These are phyloP conservation scores for Fusarium euwallaceae DNA, from an alignment of 2,329 filamentous ascomycete genomes.

Conservation along the genomic window DNA sequence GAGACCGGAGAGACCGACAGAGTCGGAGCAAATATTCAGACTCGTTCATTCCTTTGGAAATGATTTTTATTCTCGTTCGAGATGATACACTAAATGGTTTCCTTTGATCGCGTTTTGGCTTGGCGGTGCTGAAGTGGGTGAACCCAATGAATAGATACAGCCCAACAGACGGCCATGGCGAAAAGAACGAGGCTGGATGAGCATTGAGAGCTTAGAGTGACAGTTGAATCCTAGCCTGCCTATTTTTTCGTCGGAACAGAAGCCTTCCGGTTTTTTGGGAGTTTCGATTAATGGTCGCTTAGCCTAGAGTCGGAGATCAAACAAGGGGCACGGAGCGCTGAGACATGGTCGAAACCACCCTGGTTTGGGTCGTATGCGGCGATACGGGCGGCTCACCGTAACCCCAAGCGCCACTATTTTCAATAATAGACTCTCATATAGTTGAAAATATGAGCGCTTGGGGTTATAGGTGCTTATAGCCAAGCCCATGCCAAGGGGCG, in stretches of 20 bases:
- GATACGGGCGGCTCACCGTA: neutral
- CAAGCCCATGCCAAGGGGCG: neutral
- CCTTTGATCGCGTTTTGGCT: neutral
- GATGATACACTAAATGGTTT: neutral
- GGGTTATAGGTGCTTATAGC: neutral
- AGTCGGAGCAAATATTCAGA: neutral
- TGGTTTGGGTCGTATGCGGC: constrained; percentile 19
- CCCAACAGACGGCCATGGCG: neutral
- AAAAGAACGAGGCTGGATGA: neutral
- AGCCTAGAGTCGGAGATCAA: constrained; percentile 33
- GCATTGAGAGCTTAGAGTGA: neutral
- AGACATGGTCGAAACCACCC: constrained; percentile 45
- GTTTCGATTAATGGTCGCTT: constrained; percentile 41
- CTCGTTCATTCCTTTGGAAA: neutral
- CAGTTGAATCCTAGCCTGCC: neutral
- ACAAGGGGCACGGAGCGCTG: constrained; percentile 33
- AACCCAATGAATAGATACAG: neutral
- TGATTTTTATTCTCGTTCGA: neutral
- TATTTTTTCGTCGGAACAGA: constrained; percentile 31
- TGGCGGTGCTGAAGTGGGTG: neutral
- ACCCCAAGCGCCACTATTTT: neutral
- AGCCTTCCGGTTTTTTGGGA: constrained; percentile 26
- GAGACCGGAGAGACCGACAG: neutral
- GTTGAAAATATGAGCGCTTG: neutral
- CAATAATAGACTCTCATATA: neutral